Evolutionary conservation across 2,329 filamentous ascomycete species (phyloP).

Genomic region (Fusarium algeriense): DNA sequence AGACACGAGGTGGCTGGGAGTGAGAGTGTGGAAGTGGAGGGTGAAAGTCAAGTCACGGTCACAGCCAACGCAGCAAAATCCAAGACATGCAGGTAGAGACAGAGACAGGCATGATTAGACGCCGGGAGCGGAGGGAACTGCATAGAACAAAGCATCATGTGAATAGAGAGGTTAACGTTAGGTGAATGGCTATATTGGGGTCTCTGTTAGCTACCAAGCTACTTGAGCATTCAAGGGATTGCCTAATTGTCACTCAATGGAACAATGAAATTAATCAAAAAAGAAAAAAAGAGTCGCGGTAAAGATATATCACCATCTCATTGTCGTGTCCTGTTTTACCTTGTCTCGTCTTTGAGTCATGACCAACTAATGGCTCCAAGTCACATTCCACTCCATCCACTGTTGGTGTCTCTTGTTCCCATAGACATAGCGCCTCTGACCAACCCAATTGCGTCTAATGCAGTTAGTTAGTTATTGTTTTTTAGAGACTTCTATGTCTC

Average conservation of each 20-base stretch:
- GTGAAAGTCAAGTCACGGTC: conserved; percentile 10
- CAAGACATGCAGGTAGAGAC: conserved; percentile 39
- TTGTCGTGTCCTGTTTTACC: conserved; percentile 38
- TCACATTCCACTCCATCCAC: conserved; percentile 46
- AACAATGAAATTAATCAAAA: conserved; percentile 8
- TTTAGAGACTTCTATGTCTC: conserved; percentile 34
- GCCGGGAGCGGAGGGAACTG: conserved; percentile 40
- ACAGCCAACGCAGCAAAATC: conserved; percentile 41
- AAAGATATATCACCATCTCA: conserved; percentile 23
- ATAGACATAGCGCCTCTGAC: conserved; percentile 29
- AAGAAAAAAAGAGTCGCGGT: conserved; percentile 14
- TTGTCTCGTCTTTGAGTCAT: conserved; percentile 45
- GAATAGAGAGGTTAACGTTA: conserved; percentile 15
- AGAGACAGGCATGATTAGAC: conserved; percentile 28
- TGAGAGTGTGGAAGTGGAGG: conserved; percentile 17
- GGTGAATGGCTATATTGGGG: not conserved
- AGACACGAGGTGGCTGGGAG: conserved; percentile 43
- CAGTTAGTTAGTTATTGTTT: conserved; percentile 3
- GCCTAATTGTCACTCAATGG: not conserved
- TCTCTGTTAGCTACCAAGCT: not conserved
- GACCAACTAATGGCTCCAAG: conserved; percentile 21
- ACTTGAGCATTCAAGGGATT: not conserved
- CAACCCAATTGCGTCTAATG: conserved; percentile 45
- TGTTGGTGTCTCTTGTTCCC: conserved; percentile 34
- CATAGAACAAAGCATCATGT: conserved; percentile 45